Evolutionary conservation across 768 basidiomycete genomes (phyloP), one percentile per base, ranked within the genome.

Genomic region (Suillus decipiens): DNA sequence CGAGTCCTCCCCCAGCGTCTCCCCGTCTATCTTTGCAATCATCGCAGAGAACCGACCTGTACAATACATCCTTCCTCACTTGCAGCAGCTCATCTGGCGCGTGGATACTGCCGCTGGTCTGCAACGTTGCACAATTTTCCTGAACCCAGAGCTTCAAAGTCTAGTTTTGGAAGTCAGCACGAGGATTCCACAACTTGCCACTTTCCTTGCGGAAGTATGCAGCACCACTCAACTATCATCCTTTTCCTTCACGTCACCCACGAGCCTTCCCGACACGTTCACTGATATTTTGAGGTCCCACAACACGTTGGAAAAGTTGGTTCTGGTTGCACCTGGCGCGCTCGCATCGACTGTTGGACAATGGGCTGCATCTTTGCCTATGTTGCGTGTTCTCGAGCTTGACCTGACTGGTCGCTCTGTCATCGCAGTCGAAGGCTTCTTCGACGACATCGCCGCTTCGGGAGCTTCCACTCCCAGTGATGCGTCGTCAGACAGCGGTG

Each of bases 401-500:
- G 91, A 93, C 71, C 81, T 93, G 31, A 85, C 89, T 0, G 88
- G 86, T 61, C 80, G 89, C 61, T 84, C 87, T 4, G 75, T 82
- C 60, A 85, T 85, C 36, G 87, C 88, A 0, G 87, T 92, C n/a
- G 89, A 91, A 75, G 88, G 88, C 22, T 93, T 93, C 75, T 93
- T 93, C 72, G 86, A 87, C 71, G 86, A 90, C 60, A 77, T 92
- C 66, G 77, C 78, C 65, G 80, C 83, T 47, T 90, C 90, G 1
- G 91, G 90, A n/a, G 80, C 80, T 64, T 84, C 84, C 34, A 89
- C 90, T 14, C 91, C 90, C 7, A 85, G 81, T 65, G 89, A 89
- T 12, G 81, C 85, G 15, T 86, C 89, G 59, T 87, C 82, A 47
- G 90, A 92, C 73, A 90, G 88, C 68, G 89, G 90, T 47, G 84